Evolutionary conservation across 2,329 filamentous ascomycete genomes (phyloP).

Genomic region (Hypoxylon sp.): DNA sequence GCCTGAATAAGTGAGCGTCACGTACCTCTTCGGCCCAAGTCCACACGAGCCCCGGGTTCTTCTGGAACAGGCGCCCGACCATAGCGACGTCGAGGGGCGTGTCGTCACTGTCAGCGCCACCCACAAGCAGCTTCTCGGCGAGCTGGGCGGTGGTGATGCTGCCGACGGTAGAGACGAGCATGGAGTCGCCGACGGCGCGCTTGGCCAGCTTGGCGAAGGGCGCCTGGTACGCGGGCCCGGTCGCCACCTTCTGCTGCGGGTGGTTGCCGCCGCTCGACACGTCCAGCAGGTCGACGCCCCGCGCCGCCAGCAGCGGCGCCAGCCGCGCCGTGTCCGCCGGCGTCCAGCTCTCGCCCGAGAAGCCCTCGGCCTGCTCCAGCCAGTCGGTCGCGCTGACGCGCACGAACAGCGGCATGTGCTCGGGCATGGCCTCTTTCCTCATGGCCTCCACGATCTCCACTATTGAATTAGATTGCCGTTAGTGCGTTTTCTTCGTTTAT

Average conservation of each 20-base stretch:
- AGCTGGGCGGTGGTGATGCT: slow-evolving; percentile 54
- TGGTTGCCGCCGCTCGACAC: slow-evolving; percentile 71
- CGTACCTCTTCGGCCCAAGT: slow-evolving; percentile 62
- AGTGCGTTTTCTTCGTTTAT: neutral
- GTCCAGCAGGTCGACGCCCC: slow-evolving; percentile 74
- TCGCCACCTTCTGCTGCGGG: slow-evolving; percentile 57
- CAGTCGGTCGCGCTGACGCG: slow-evolving; percentile 73
- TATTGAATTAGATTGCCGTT: neutral
- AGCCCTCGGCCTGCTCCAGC: slow-evolving; percentile 63
- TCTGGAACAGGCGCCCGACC: slow-evolving; percentile 63
- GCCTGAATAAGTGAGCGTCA: slow-evolving; percentile 1
- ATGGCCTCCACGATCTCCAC: slow-evolving; percentile 72
- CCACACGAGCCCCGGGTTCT: slow-evolving; percentile 65
- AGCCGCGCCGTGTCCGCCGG: slow-evolving; percentile 66
- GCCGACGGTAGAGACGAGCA: slow-evolving; percentile 63
- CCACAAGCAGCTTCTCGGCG: slow-evolving; percentile 57
- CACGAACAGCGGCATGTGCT: slow-evolving; percentile 72
- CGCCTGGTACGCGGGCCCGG: slow-evolving; percentile 69
- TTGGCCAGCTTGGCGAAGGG: slow-evolving; percentile 72
- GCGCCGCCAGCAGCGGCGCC: slow-evolving; percentile 65
- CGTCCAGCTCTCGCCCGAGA: slow-evolving; percentile 65
- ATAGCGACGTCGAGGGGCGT: slow-evolving; percentile 56
- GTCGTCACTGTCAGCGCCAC: slow-evolving; percentile 33
- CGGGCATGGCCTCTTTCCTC: slow-evolving; percentile 64
- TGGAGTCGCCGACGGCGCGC: slow-evolving; percentile 68